Evolutionary conservation across 257 asterid genomes (phyloP), one percentile per base, ranked within the genome.

Genomic region (Thymus quinquecostatus): DNA sequence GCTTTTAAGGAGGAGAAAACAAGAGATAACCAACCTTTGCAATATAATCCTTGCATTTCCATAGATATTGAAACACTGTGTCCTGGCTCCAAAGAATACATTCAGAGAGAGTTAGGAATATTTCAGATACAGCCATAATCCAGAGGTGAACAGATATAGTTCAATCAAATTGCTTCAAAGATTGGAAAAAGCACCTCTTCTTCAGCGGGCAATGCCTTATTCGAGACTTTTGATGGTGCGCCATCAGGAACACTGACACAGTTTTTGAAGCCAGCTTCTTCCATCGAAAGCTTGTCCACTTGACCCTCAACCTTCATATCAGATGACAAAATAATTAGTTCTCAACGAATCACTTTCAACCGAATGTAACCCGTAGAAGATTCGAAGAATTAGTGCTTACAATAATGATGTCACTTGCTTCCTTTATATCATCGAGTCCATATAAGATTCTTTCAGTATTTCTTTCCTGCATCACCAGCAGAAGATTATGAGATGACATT

Each of bases 251-350:
- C 97, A 51, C 98, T 90, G 73, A 88, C 97, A 76, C 96, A 92
- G 59, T 88, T 90, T 78, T 80, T 80, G 78, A 90, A 90, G 72
- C 98, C 98, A 70, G 96, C 97, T 78, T 92, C 98, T 86, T 90
- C 97, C 96, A 92, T 84, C 34, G 98, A 91, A 84, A 93, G 98
- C 83, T 91, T 93, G 81, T 93, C 97, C 85, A 93, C 89, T 85
- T 93, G 97, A 76, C 97, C 98, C 81, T 93, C 98, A 82, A 93
- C 98, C 98, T 93, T 68, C 21, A 62, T 58, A 67, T 57, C 3
- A 27, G 55, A 74, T 63, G 6, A 72, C 33, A 60, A 64, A 36
- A 65, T 29, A 45, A 75, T 54, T 70, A 66, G 69, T 57, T 60
- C 33, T 66, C 50, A 54, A 63, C 64, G 21, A 67, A 38, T 78